Base-by-base conservation (phyloP, 2,329 filamentous ascomycete species). In the Venturia carpophila region DNA sequence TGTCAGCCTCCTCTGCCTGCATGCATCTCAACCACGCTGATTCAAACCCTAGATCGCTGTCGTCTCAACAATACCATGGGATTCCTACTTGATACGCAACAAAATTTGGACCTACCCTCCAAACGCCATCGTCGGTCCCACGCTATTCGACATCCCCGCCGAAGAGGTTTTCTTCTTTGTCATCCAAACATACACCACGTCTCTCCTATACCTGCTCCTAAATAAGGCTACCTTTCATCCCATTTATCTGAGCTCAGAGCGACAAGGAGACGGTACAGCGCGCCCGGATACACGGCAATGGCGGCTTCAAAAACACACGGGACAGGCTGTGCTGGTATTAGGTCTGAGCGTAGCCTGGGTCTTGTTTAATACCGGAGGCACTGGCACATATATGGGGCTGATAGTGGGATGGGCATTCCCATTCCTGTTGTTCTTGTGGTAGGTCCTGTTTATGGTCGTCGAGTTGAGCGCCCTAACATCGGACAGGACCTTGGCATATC, bases 91-190 rank as follows among this genome's bases (percentile, higher is more conserved):
- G 49, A 88, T 92, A 69, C 82, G 81, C 68, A 83, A 79, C 64
- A 77, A 80, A 56, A 82, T 91, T 71, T 91, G 89, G 88, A 86
- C 84, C 11, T 92, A 91, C 70, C 88, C 88, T 1, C 75, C 79
- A 13, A 77, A 85, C 70, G 87, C 83, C 24, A 83, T 91, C 41
- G 70, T 87, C 43, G 89, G 88, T 0, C 80, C 80, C 0, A 86
- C 79, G 1, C 72, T 90, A 19, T 84, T 83, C 69, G 77, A 78
- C n/a, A 88, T 91, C 21, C 88, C 89, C 0, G 73, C 82, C 5
- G 89, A 91, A 70, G 88, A 91, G 72, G 75, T 91, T 5, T 91
- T 91, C 75, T 91, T 91, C 79, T 91, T 91, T 72, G 75, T 89
- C 24, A 83, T 91, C 30, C 89, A 91, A 75, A 91, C 88, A 1